Base-by-base conservation (phyloP, 2,329 filamentous ascomycete species). In the Atkinsonella texensis region DNA sequence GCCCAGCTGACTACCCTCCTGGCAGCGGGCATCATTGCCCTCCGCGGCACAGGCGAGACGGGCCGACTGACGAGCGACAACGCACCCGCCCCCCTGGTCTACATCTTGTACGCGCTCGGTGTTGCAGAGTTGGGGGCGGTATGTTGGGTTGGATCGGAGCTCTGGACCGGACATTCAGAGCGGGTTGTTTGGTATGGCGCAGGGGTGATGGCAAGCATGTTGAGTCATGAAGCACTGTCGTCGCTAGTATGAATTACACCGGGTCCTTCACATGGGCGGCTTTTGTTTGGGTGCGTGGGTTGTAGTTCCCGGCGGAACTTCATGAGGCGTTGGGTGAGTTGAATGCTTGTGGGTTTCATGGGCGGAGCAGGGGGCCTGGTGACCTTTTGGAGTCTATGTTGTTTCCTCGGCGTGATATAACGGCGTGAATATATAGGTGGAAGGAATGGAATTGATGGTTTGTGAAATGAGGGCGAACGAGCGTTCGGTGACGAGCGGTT, bases 91-190 rank as follows among this genome's bases (percentile, higher is more conserved):
- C 52, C 56, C 8, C 53, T 2, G 61, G 60, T 4, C 33, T 61
- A 3, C 54, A 18, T 48, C 9, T 23, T 60, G 11, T 63, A 65
- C 9, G 57, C 58, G 3, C 38, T 68, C 20, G 63, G 63, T 9
- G 63, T 67, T 0, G 48, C 58, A 0, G 67, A 69, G 53, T 51
- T 69, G 7, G 60, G 62, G 0, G 60, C 59, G 13, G 52, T 68
- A 1, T 69, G 65, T 53, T 68, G 65, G 64, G 57, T 66, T 4
- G 64, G 55, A 1, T 64, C 61, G 55, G 58, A 64, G 46, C 57
- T 62, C 9, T 68, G 63, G 61, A 59, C 57, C 39, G 57, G 55
- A 2, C 55, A 57, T 7, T 38, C 52, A 4, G 56, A 35, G 6
- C 44, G 61, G 3, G 57, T 62, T 10, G 57, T 54, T 0, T 54